Percentiles rank a stretch among this genome's conserved stretches.
Conservation (phyloP, 164 flowering plant genomes). For the Litsea cubeba region DNA sequence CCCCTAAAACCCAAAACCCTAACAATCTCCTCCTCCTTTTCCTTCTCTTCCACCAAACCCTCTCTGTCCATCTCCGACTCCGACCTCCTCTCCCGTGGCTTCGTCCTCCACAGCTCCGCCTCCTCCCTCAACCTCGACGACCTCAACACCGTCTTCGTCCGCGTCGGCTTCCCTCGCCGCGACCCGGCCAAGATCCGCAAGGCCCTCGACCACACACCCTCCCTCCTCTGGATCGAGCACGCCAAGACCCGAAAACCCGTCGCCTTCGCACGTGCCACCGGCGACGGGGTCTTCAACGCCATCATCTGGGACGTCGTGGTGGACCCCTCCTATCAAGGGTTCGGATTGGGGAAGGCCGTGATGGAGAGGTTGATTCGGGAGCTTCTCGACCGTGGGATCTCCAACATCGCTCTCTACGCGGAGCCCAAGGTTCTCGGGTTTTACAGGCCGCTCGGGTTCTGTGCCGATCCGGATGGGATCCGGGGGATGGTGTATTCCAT, state of each 20-base stretch:
- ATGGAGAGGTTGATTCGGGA: conserved; percentile 75
- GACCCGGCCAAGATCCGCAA: conserved; percentile 63
- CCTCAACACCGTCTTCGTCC: conserved; percentile 73
- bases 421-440: conserved; percentile 94
- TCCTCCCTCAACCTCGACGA: conserved; percentile 68
- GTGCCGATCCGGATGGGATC: conserved; percentile 93
- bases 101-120: conserved; percentile 52
- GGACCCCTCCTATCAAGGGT: conserved; percentile 89
- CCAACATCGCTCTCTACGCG: conserved; percentile 77
- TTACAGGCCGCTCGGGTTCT: conserved; percentile 85
- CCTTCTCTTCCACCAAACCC: conserved; percentile 7
- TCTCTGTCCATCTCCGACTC: conserved; percentile 59
- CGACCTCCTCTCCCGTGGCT: conserved; percentile 68
- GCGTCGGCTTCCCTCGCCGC: conserved; percentile 87
- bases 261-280: conserved; percentile 94
- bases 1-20: neutral
- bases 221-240: conserved; percentile 76
- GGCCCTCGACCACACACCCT: conserved; percentile 72
- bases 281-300: conserved; percentile 94
- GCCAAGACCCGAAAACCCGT: conserved; percentile 56
- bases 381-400: conserved; percentile 54
- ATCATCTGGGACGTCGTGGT: conserved; percentile 98
- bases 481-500: conserved; percentile 85
- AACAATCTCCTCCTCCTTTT: neutral
- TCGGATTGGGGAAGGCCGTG: conserved; percentile 89